phyloP scores from a whole-genome alignment of 192 early-diverging fungal species.

The Jimgerdemannia flammicorona region DNA sequence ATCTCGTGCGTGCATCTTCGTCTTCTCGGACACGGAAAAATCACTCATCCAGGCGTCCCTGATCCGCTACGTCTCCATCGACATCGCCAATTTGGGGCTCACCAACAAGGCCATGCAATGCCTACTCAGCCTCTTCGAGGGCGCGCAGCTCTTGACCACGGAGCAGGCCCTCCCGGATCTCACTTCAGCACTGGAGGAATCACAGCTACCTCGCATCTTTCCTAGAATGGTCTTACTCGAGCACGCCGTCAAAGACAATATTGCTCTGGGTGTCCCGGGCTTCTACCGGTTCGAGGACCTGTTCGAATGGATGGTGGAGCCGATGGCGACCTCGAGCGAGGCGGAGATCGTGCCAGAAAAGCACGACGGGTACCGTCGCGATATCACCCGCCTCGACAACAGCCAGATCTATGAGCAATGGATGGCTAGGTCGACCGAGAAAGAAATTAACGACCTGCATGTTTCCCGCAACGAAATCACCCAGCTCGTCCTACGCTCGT shows the following conservation, averaged over 20 bases:
- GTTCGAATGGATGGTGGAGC: constrained; percentile 4
- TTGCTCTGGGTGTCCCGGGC: constrained; percentile 20
- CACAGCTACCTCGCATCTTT: constrained; percentile 6
- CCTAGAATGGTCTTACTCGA: constrained; percentile 16
- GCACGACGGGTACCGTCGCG: background rate
- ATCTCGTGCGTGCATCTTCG: constrained; percentile 13
- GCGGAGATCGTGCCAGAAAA: background rate
- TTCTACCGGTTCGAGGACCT: constrained; percentile 20
- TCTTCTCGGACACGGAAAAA: constrained; percentile 11
- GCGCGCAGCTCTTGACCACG: constrained; percentile 3
- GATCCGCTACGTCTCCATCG: constrained; percentile 5
- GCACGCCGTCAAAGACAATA: constrained; percentile 13
- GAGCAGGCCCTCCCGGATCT: background rate
- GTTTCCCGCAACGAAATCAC: background rate
- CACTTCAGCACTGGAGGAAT: background rate
- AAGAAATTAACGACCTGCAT: background rate
- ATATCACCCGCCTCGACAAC: background rate
- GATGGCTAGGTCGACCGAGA: background rate
- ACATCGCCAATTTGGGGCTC: background rate
- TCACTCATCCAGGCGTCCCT: constrained; percentile 7
- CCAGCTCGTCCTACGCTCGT: background rate
- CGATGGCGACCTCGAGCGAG: background rate
- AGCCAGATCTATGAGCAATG: background rate
- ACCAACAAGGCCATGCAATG: constrained; percentile 5
- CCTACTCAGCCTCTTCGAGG: constrained; percentile 17